A percentile compares a stretch with the other conserved stretches of the same genome.
Evolutionary conservation across 768 basidiomycete species (phyloP).

Genomic region (Russula earlei): DNA sequence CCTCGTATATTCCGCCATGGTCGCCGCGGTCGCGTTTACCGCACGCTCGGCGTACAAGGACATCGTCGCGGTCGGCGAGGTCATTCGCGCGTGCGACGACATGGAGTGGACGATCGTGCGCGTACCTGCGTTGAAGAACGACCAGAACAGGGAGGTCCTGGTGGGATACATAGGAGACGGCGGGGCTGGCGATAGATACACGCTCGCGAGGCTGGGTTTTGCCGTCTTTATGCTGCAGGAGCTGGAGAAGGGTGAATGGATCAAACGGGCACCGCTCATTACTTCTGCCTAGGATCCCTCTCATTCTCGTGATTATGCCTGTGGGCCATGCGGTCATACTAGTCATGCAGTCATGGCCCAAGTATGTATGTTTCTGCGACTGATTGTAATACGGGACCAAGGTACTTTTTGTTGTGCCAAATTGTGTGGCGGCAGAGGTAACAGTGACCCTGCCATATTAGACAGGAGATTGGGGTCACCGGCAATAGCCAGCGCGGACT

Average conservation of each 20-base stretch:
- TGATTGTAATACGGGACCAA: too few species aligned
- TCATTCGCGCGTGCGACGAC: conserved; percentile 40
- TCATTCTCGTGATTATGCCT: too few species aligned
- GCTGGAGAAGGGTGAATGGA: conserved; percentile 50
- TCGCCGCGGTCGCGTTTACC: conserved; percentile 31
- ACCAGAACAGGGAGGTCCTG: conserved; percentile 35
- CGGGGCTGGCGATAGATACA: conserved; percentile 31
- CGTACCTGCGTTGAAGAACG: conserved; percentile 53
- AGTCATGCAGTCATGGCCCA: too few species aligned
- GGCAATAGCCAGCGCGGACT: too few species aligned
- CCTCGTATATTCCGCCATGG: conserved; percentile 35
- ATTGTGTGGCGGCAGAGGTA: too few species aligned
- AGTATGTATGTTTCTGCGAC: too few species aligned
- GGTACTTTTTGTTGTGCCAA: too few species aligned
- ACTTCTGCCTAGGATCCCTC: conserved; percentile 23
- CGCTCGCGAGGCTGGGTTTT: conserved; percentile 48
- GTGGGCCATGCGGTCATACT: background rate
- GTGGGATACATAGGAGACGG: conserved; percentile 66
- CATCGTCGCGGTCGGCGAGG: conserved; percentile 53
- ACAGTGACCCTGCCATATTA: too few species aligned
- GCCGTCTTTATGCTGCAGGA: conserved; percentile 53
- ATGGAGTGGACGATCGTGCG: conserved; percentile 64
- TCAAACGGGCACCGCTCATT: conserved; percentile 36
- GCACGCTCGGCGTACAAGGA: conserved; percentile 57
- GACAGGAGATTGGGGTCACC: too few species aligned